These are phyloP conservation scores for Ephemerocybe angulata DNA, from an alignment of 768 basidiomycete genomes.

Conservation along the genomic window DNA sequence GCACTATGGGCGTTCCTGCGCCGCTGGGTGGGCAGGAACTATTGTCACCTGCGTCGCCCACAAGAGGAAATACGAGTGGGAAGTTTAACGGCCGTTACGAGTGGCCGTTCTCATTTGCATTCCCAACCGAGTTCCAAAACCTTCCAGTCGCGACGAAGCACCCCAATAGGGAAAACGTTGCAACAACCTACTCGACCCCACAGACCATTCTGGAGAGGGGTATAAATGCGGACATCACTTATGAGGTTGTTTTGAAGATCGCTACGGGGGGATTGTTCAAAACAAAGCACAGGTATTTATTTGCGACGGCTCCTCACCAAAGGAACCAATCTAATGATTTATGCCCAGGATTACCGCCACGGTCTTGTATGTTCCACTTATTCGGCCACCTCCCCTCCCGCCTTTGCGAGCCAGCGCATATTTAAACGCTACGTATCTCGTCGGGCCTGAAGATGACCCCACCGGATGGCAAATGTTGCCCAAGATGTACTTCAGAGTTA, in stretches of 20 bases:
- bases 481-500: neutral
- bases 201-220: neutral
- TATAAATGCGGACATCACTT: neutral
- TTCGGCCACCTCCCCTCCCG: neutral
- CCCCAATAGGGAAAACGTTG: neutral
- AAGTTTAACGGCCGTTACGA: neutral
- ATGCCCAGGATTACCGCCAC: neutral
- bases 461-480: constrained; percentile 2
- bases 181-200: neutral
- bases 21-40: no score
- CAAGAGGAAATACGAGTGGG: neutral
- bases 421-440: neutral
- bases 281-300: neutral
- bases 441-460: constrained; percentile 2
- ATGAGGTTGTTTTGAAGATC: neutral
- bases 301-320: no score
- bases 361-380: constrained; percentile 5
- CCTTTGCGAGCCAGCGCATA: neutral
- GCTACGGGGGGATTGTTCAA: neutral
- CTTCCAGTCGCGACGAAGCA: neutral
- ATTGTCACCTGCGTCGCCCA: no score
- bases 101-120: neutral
- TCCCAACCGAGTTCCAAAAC: neutral
- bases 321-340: neutral
- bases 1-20: neutral